phyloP scores from a whole-genome alignment of 2,329 filamentous ascomycete genomes.

The Pseudogymnoascus sp. region DNA sequence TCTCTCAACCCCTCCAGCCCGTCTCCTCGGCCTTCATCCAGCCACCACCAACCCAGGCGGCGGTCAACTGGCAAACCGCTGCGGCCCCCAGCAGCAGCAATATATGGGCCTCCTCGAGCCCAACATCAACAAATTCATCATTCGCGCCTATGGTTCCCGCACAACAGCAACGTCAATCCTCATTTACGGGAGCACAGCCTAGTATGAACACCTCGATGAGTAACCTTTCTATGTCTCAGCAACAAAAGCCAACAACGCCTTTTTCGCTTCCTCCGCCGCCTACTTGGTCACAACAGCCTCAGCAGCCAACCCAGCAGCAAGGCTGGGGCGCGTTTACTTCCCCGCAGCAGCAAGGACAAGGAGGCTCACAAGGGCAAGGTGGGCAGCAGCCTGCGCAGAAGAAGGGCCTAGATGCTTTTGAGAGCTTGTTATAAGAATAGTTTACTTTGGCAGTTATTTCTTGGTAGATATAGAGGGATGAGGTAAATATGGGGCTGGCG shows the following conservation, averaged over 20 bases:
- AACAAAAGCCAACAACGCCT: slow-evolving; percentile 34
- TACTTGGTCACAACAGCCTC: slow-evolving; percentile 23
- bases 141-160: slow-evolving; percentile 14
- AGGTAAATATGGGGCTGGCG: not conserved
- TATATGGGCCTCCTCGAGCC: slow-evolving; percentile 23
- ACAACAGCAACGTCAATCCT: slow-evolving; percentile 17
- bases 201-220: slow-evolving; percentile 40
- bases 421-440: slow-evolving; percentile 42
- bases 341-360: slow-evolving; percentile 23
- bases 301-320: slow-evolving; percentile 20
- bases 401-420: slow-evolving; percentile 45
- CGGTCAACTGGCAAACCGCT: slow-evolving; percentile 11
- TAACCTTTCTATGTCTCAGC: slow-evolving; percentile 41
- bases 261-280: slow-evolving; percentile 54
- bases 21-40: slow-evolving; percentile 31
- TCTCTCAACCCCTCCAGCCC: slow-evolving; percentile 45
- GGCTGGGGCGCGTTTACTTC: slow-evolving; percentile 12
- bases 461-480: not conserved
- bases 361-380: slow-evolving; percentile 11
- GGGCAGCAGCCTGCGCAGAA: slow-evolving; percentile 27
- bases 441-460: not conserved
- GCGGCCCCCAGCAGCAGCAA: slow-evolving; percentile 18
- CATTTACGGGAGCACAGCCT: slow-evolving; percentile 24
- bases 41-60: not conserved
- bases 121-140: slow-evolving; percentile 20